phyloP scores from a whole-genome alignment of 176 grass and related monocot genomes.

The Oryza punctata region DNA sequence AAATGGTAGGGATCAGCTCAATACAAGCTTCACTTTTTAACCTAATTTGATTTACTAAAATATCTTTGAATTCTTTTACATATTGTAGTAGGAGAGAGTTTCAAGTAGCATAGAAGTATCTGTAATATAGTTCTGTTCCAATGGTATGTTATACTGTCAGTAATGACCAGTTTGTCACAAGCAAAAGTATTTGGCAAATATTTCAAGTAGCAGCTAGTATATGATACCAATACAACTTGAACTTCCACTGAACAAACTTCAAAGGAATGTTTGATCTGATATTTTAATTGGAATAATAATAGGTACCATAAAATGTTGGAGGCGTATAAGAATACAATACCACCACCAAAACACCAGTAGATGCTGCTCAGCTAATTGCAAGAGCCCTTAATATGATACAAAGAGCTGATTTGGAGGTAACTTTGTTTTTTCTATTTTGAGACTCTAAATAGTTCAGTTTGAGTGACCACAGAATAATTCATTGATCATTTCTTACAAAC shows the following conservation, averaged over 20 bases:
- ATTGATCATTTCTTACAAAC: conserved; percentile 6
- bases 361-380: conserved; percentile 37
- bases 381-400: conserved; percentile 19
- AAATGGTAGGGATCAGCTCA: conserved; percentile 35
- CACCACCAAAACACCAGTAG: conserved; percentile 30
- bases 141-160: not conserved
- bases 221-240: not conserved
- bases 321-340: conserved; percentile 10
- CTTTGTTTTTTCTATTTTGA: not conserved
- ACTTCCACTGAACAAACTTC: conserved; percentile 7
- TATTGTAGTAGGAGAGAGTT: not conserved
- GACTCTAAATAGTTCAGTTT: not conserved
- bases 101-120: not conserved
- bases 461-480: not conserved
- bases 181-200: not conserved
- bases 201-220: not conserved
- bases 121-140: not conserved
- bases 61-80: not conserved
- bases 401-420: conserved; percentile 28
- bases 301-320: conserved; percentile 50
- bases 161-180: not conserved
- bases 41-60: too few species aligned
- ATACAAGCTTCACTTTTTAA: too few species aligned
- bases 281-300: conserved; percentile 10
- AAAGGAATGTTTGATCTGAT: not conserved